phyloP scores from a whole-genome alignment of 768 basidiomycete species.

The Boletellus ananas region DNA sequence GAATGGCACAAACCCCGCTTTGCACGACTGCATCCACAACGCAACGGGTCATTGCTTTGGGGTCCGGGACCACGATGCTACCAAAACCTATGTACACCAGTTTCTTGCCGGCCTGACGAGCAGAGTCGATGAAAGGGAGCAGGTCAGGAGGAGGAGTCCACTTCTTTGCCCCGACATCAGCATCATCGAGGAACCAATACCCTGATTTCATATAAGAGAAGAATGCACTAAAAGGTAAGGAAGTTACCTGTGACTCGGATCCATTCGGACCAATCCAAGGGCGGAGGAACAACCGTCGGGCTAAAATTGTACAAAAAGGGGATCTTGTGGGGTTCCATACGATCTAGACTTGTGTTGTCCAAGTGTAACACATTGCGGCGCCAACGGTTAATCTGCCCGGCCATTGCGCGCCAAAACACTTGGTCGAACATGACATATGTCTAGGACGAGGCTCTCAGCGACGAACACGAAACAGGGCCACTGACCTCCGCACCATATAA shows the following conservation, averaged over 20 bases:
- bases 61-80: constrained; percentile 95
- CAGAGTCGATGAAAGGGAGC: constrained; percentile 75
- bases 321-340: constrained; percentile 95
- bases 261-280: constrained; percentile 99
- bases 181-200: constrained; percentile 96
- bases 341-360: constrained; percentile 82
- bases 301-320: constrained; percentile 99
- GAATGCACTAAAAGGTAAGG: constrained; percentile 2
- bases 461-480: not conserved
- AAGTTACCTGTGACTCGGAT: constrained; percentile 81
- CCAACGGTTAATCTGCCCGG: constrained; percentile 95
- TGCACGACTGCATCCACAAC: constrained; percentile 84
- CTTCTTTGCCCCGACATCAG: constrained; percentile 83
- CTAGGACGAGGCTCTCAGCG: constrained; percentile 33
- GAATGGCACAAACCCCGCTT: constrained; percentile 86
- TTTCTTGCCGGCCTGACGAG: constrained; percentile 74
- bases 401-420: constrained; percentile 93
- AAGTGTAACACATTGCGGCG: constrained; percentile 73
- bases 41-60: constrained; percentile 85
- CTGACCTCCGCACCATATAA: constrained; percentile 73
- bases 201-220: constrained; percentile 43
- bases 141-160: constrained; percentile 86
- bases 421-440: constrained; percentile 97
- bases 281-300: constrained; percentile 84
- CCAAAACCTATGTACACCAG: constrained; percentile 98